Conservation (phyloP, 768 basidiomycete species). For the Trametes villosa region DNA sequence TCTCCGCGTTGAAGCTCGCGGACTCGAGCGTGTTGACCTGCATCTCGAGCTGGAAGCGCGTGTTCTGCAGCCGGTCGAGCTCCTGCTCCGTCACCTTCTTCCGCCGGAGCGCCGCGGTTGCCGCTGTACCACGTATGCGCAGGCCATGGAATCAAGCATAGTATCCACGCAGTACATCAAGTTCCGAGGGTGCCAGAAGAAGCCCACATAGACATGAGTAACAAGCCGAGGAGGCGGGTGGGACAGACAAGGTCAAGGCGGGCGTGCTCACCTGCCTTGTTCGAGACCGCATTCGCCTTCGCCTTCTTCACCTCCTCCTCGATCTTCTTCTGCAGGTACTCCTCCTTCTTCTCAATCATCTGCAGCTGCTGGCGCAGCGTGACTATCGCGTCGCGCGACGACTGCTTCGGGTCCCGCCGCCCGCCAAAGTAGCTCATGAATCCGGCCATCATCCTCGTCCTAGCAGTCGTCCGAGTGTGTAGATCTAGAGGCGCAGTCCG, state of each 20-base stretch:
- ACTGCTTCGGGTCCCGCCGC: slow-evolving; percentile 79
- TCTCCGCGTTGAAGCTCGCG: slow-evolving; percentile 97
- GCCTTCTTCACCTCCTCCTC: slow-evolving; percentile 94
- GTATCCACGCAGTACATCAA: not conserved
- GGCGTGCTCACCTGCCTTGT: slow-evolving; percentile 79
- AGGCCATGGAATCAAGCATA: not conserved
- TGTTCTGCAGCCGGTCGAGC: slow-evolving; percentile 82
- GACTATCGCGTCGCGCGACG: slow-evolving; percentile 92
- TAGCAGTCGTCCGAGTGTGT: slow-evolving; percentile 1
- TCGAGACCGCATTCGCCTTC: slow-evolving; percentile 88
- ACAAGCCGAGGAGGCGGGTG: not conserved
- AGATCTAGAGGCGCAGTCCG: not conserved
- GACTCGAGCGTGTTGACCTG: slow-evolving; percentile 97
- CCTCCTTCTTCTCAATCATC: slow-evolving; percentile 99
- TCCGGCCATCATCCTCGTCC: slow-evolving; percentile 63
- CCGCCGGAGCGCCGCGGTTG: slow-evolving; percentile 86
- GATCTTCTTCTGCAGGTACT: slow-evolving; percentile 93
- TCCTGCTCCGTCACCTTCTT: slow-evolving; percentile 91
- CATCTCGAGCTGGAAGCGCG: slow-evolving; percentile 89
- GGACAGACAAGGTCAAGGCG: not conserved
- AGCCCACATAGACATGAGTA: not conserved
- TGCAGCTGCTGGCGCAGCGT: slow-evolving; percentile 89
- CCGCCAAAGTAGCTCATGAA: slow-evolving; percentile 91
- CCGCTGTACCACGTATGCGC: slow-evolving; percentile 58
- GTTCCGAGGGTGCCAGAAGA: no score